Evolutionary conservation across 2,329 filamentous ascomycete species (phyloP), one percentile per base, ranked within the genome.

Genomic region (Beauveria brongniartii): DNA sequence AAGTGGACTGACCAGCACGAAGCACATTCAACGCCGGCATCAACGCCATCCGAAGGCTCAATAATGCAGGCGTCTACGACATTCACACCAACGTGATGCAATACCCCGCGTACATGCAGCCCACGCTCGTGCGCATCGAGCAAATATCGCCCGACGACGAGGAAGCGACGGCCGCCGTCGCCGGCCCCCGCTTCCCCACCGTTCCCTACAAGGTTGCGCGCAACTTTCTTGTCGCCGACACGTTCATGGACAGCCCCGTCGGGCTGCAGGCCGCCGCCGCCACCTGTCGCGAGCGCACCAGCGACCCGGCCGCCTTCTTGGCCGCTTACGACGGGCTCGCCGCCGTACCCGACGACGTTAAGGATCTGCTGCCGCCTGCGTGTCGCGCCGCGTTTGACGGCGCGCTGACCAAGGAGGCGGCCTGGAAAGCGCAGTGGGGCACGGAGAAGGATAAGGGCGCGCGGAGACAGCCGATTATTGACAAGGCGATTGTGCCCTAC

Each of bases 1-100:
- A 43, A n/a, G 20, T 10, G 4, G n/a, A 22, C 53, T 56, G 12
- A 51, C 47, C 28, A n/a, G 7, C 22, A 18, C 22, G 28, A 63
- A 97, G 93, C 71, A 86, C 86, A 53, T 97, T 94, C 78, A 99
- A 97, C 74, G 82, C 89, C 22, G 78, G 81, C 20, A 82, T 97
- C 62, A 82, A 86, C 40, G 81, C 82, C 18, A 79, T 86, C 59
- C 89, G 94, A 59, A 83, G 82, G 63, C 77, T 81, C 48, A 94
- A 89, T 66, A 79, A 88, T 9, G 76, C 83, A 26, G 94, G 94
- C 54, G 83, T 93, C 59, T 97, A 97, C 74, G 92, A 99, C 69
- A 86, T 93, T 28, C 92, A 97, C 76, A 97, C 94, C 59, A 99
- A 99, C 72, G 76, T 83, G 62, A 89, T 97, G 82, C 91, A 94